phyloP scores from a whole-genome alignment of 345 rosid species.

The Carallia brachiata region DNA sequence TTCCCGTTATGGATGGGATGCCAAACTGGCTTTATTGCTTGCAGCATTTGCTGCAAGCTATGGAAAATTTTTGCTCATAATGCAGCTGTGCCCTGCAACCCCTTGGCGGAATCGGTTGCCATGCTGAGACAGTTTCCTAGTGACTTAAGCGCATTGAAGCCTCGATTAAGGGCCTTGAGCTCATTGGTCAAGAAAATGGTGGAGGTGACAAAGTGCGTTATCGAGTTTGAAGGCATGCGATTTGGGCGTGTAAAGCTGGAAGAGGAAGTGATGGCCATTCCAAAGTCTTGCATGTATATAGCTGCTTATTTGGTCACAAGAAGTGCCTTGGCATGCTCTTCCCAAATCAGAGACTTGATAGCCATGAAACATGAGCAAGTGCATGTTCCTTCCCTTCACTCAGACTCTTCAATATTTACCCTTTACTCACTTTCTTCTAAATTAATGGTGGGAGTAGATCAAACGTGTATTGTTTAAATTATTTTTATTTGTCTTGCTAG shows the following conservation, averaged over 20 bases:
- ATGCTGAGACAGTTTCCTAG: slow-evolving; percentile 51
- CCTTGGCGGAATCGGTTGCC: slow-evolving; percentile 58
- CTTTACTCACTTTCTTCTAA: not conserved
- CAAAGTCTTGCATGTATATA: slow-evolving; percentile 44
- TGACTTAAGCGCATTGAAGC: slow-evolving; percentile 38
- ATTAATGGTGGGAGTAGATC: not conserved
- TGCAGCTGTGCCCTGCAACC: slow-evolving; percentile 43
- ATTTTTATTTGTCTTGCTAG: too few relatives aligned
- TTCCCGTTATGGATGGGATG: slow-evolving; percentile 66
- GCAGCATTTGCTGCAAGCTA: slow-evolving; percentile 63
- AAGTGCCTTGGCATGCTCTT: slow-evolving; percentile 55
- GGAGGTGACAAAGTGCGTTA: slow-evolving; percentile 51
- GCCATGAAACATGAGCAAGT: slow-evolving; percentile 53
- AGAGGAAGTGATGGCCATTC: slow-evolving; percentile 33
- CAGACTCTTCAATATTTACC: slow-evolving; percentile 11
- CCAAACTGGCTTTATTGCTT: slow-evolving; percentile 59
- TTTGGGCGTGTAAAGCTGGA: slow-evolving; percentile 36
- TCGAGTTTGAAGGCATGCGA: slow-evolving; percentile 55
- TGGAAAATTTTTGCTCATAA: slow-evolving; percentile 56
- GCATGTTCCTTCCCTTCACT: slow-evolving; percentile 47
- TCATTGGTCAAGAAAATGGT: slow-evolving; percentile 48
- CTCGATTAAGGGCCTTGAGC: slow-evolving; percentile 51
- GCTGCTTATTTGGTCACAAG: slow-evolving; percentile 66
- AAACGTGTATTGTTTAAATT: too few relatives aligned
- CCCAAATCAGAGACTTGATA: slow-evolving; percentile 46